phyloP scores from a whole-genome alignment of 2,329 filamentous ascomycete genomes.

The Pseudocercospora eumusae region DNA sequence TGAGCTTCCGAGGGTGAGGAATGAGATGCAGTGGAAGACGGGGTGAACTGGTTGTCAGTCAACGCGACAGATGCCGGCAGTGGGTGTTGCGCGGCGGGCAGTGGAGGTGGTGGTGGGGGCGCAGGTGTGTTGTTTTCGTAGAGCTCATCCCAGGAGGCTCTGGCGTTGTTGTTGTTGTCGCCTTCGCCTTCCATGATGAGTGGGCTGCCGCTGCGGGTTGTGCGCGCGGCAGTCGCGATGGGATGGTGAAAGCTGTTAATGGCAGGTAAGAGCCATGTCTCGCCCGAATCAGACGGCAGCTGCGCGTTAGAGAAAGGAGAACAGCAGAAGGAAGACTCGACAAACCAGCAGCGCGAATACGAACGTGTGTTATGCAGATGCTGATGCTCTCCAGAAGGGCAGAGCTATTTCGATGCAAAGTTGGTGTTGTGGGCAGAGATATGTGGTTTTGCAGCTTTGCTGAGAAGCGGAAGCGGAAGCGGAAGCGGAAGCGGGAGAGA shows the following conservation, averaged over 20 bases:
- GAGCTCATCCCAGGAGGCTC: conserved; percentile 25
- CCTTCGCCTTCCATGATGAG: conserved; percentile 17
- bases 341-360: conserved; percentile 10
- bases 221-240: conserved; percentile 2
- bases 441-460: no score
- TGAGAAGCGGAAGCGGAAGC: no score
- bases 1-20: not conserved
- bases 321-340: conserved; percentile 23
- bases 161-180: conserved; percentile 20
- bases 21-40: not conserved
- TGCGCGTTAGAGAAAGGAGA: conserved; percentile 1
- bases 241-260: conserved; percentile 2
- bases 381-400: not conserved
- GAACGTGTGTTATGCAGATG: not conserved
- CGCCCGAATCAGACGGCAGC: conserved; percentile 6
- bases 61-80: not conserved
- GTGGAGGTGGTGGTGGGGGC: not conserved
- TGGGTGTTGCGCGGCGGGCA: not conserved
- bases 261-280: conserved; percentile 9
- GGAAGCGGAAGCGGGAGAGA: not conserved
- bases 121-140: conserved; percentile 15
- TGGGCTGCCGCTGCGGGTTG: conserved; percentile 7
- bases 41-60: not conserved
- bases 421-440: conserved; percentile 2
- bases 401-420: not conserved